Evolutionary conservation across 2,329 filamentous ascomycete species (phyloP), one percentile per base, ranked within the genome.

Genomic region (Nigrospora oryzae): DNA sequence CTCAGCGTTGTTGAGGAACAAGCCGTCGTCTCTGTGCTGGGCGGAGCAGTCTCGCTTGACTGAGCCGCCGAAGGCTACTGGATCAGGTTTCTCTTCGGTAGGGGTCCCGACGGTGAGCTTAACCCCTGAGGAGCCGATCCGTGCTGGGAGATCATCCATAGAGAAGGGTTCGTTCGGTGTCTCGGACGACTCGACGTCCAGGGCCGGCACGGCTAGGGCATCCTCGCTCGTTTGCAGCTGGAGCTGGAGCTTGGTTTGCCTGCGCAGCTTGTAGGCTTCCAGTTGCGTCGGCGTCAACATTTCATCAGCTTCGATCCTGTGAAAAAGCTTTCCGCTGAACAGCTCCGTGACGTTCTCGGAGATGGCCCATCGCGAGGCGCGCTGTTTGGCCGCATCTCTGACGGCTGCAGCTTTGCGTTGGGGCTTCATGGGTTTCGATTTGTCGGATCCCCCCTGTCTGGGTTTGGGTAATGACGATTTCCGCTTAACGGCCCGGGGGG

Each of bases 321-420:
- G 68, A 55, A 82, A 79, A 38, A 75, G 64, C 37, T 73, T 74
- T 15, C 72, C 70, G 36, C 65, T 73, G 47, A 83, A 69, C 11
- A 79, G 63, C 30, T 77, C 77, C n/a, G 73, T 68, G 52, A 82
- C 67, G 49, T 77, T 79, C 42, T 77, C 74, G 0, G 75, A 67
- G 30, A 81, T 57, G 13, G 70, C 71, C 74, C 76, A 77, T 60
- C 71, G 66, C 37, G 72, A 57, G 17, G 57, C 59, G n/a, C 54
- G 56, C 28, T 42, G 33, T 49, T 58, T 63, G 38, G 45, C 46
- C 41, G 51, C 48, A 23, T 60, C 48, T 48, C 54, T 60, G 30
- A 46, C 41, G 15, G 52, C 38, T 39, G 49, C 43, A 31, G 55
- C 40, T 48, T 60, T 57, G 45, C 51, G 52, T 46, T 48, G 53